Percentiles rank a stretch among this genome's conserved stretches.
phyloP scores from a whole-genome alignment of 2,329 filamentous ascomycete genomes.

The Cucurbitaria berberidis region DNA sequence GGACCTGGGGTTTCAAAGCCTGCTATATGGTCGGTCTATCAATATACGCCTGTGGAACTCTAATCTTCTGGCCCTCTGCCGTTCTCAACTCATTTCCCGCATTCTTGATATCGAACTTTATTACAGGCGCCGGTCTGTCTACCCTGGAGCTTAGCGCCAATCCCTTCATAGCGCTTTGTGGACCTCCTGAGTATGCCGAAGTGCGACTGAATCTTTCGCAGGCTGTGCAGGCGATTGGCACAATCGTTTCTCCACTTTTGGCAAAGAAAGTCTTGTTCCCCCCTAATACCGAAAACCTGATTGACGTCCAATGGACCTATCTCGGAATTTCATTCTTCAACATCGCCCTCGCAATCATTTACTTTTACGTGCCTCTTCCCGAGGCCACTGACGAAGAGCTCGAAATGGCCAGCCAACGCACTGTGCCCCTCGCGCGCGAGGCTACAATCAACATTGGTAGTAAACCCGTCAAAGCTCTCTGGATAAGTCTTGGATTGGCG shows the following conservation, averaged over 20 bases:
- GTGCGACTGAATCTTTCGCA: conserved; percentile 66
- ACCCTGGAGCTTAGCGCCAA: conserved; percentile 67
- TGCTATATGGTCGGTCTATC: conserved; percentile 66
- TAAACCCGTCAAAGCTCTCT: conserved; percentile 58
- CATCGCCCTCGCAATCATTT: conserved; percentile 63
- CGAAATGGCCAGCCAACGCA: conserved; percentile 59
- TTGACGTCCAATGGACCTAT: conserved; percentile 70
- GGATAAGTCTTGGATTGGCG: conserved; percentile 62
- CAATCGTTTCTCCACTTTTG: conserved; percentile 64
- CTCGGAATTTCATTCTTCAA: conserved; percentile 68
- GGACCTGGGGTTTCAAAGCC: conserved; percentile 66
- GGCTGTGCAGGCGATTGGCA: conserved; percentile 66
- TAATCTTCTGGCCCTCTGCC: conserved; percentile 70
- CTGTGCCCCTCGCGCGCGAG: conserved; percentile 34
- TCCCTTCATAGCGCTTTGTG: conserved; percentile 67
- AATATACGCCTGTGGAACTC: conserved; percentile 66
- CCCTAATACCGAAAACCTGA: conserved; percentile 57
- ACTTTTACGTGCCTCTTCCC: conserved; percentile 67
- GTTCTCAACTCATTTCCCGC: conserved; percentile 66
- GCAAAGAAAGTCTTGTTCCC: conserved; percentile 65
- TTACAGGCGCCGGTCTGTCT: conserved; percentile 65
- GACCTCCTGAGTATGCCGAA: conserved; percentile 65
- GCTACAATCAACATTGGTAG: conserved; percentile 52
- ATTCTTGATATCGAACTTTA: conserved; percentile 67
- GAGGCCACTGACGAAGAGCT: conserved; percentile 67